A percentile compares a stretch with the other conserved stretches of the same genome.
These are phyloP conservation scores for Aspergillus niger DNA, from an alignment of 2,329 filamentous ascomycete genomes.

Conservation along the genomic window DNA sequence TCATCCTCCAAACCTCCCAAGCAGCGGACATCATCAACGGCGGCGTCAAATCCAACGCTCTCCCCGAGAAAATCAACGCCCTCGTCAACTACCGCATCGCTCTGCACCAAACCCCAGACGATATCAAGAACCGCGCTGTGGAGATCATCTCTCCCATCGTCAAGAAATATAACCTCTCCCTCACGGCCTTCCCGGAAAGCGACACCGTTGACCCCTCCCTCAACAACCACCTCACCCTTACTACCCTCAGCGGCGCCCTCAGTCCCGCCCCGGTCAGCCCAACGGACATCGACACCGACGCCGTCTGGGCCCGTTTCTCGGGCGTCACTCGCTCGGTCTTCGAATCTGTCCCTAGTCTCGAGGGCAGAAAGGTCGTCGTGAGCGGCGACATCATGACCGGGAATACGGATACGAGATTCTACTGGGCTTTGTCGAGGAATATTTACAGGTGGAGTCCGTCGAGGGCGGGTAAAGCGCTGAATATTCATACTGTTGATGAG, in stretches of 20 bases:
- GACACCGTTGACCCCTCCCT: constrained; percentile 15
- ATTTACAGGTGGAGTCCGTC: constrained; percentile 56
- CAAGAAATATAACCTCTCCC: constrained; percentile 50
- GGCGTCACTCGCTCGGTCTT: constrained; percentile 46
- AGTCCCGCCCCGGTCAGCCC: constrained; percentile 38
- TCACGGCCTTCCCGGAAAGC: constrained; percentile 50
- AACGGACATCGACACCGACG: constrained; percentile 32
- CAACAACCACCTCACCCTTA: constrained; percentile 35
- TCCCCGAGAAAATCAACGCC: constrained; percentile 57
- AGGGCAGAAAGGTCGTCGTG: constrained; percentile 43
- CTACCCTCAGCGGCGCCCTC: constrained; percentile 32
- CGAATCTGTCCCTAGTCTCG: constrained; percentile 34
- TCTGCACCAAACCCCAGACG: constrained; percentile 53
- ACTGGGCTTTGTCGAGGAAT: constrained; percentile 55
- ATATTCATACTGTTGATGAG: constrained; percentile 57
- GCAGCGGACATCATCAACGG: constrained; percentile 57
- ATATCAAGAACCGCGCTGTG: constrained; percentile 50
- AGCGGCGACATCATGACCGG: constrained; percentile 54
- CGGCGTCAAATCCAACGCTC: constrained; percentile 61
- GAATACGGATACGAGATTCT: constrained; percentile 57
- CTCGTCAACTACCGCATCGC: constrained; percentile 61
- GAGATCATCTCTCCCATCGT: constrained; percentile 51
- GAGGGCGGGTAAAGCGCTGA: constrained; percentile 46
- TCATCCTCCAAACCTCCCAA: constrained; percentile 60
- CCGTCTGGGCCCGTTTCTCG: constrained; percentile 40